phyloP scores from a whole-genome alignment of 2,329 filamentous ascomycete genomes.

The Exophiala lecanii-corni region DNA sequence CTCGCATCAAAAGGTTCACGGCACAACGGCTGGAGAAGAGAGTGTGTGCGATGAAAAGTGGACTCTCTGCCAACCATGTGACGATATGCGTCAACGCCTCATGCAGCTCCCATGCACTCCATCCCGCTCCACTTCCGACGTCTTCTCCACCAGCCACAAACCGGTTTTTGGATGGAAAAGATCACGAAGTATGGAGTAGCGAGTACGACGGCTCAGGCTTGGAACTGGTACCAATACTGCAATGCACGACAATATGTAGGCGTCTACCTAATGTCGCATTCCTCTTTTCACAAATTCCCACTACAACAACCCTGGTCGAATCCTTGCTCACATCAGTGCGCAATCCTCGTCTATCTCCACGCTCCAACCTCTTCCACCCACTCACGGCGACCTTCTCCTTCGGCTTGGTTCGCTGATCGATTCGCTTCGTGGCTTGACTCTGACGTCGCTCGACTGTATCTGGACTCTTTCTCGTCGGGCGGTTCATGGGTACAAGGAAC shows the following conservation, averaged over 20 bases:
- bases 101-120: not conserved
- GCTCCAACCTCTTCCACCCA: not conserved
- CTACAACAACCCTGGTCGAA: constrained; percentile 1
- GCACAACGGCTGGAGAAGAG: too few relatives aligned
- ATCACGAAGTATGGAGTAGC: too few relatives aligned
- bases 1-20: too few relatives aligned
- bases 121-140: not conserved
- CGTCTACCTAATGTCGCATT: too few relatives aligned
- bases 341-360: not conserved
- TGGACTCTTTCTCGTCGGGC: too few relatives aligned
- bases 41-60: too few relatives aligned
- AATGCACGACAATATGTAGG: too few relatives aligned
- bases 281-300: too few relatives aligned
- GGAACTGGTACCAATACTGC: too few relatives aligned
- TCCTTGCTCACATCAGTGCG: not conserved
- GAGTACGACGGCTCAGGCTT: too few relatives aligned
- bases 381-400: not conserved
- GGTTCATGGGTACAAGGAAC: constrained; percentile 11
- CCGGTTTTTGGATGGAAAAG: constrained; percentile 21
- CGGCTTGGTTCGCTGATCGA: not conserved
- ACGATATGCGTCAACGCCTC: not conserved
- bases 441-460: constrained; percentile 10
- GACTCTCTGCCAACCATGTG: constrained; percentile 1
- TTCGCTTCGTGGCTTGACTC: constrained; percentile 10
- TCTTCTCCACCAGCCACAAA: constrained; percentile 16